phyloP scores from a whole-genome alignment of 2,329 filamentous ascomycete genomes.

The Colletotrichum incanum region DNA sequence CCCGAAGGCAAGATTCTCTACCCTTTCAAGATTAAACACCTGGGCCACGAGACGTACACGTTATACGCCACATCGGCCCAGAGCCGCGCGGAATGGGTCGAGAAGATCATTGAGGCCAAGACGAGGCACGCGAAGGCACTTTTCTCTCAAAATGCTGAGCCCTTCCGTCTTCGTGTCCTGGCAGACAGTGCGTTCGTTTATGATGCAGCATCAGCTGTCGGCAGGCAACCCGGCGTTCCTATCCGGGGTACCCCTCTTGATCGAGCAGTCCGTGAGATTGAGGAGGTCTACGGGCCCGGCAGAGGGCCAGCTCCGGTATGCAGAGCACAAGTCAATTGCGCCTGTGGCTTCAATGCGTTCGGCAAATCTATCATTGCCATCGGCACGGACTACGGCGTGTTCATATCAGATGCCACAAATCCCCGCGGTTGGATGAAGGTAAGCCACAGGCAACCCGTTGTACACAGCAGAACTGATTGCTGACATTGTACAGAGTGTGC shows the following conservation, averaged over 20 bases:
- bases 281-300: conserved; percentile 80
- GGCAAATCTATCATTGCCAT: conserved; percentile 92
- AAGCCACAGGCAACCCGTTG: conserved; percentile 55
- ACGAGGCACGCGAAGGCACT: conserved; percentile 91
- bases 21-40: conserved; percentile 95
- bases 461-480: neutral
- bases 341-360: conserved; percentile 88
- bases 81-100: conserved; percentile 89
- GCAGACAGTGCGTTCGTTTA: conserved; percentile 93
- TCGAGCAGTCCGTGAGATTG: conserved; percentile 90
- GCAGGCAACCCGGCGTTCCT: conserved; percentile 77
- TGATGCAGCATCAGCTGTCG: conserved; percentile 72
- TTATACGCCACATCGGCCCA: conserved; percentile 85
- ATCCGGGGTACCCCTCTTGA: conserved; percentile 94
- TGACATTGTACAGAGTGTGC: conserved; percentile 75
- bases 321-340: conserved; percentile 90
- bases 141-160: conserved; percentile 93
- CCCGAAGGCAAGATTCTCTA: conserved; percentile 88
- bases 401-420: conserved; percentile 88
- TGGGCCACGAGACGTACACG: conserved; percentile 94
- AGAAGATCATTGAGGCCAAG: conserved; percentile 95
- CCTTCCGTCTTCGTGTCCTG: conserved; percentile 91
- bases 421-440: conserved; percentile 93
- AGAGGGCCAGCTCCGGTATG: conserved; percentile 84
- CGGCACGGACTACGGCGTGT: conserved; percentile 95